Percentiles rank a stretch among this genome's conserved stretches.
These are phyloP conservation scores for Chionographis japonica DNA, from an alignment of 106 monocot species.

Conservation along the genomic window DNA sequence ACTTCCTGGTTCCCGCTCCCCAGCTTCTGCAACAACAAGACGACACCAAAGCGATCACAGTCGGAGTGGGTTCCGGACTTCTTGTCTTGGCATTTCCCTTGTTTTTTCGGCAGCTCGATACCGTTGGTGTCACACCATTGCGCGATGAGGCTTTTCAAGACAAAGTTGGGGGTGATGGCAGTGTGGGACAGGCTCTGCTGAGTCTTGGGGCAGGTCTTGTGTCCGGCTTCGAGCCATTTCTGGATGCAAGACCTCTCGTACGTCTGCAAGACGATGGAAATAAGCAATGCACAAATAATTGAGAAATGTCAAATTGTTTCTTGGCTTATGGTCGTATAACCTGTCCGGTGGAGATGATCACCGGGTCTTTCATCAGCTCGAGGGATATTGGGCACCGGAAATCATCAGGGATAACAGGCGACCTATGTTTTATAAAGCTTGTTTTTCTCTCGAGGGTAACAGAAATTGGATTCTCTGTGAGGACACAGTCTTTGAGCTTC, in stretches of 20 bases:
- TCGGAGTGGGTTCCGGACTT: slow-evolving; percentile 16
- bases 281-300: background rate
- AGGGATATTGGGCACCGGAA: slow-evolving; percentile 51
- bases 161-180: slow-evolving; percentile 45
- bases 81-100: slow-evolving; percentile 16
- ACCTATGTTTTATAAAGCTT: slow-evolving; percentile 17
- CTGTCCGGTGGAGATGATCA: slow-evolving; percentile 44
- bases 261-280: slow-evolving; percentile 19
- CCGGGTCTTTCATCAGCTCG: slow-evolving; percentile 52
- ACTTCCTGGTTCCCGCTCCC: slow-evolving; percentile 22
- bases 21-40: slow-evolving; percentile 22
- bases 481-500: slow-evolving; percentile 29
- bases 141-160: slow-evolving; percentile 43
- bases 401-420: slow-evolving; percentile 58
- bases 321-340: slow-evolving; percentile 5
- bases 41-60: slow-evolving; percentile 16
- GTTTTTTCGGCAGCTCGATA: slow-evolving; percentile 24
- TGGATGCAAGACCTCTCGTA: slow-evolving; percentile 43
- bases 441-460: slow-evolving; percentile 13
- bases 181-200: slow-evolving; percentile 25
- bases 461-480: slow-evolving; percentile 2
- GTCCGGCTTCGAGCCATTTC: slow-evolving; percentile 43
- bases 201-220: slow-evolving; percentile 39
- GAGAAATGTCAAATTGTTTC: background rate
- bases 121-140: slow-evolving; percentile 58